Percentiles rank a stretch among this genome's conserved stretches.
These are phyloP conservation scores for Neofusicoccum kwambonambiense DNA, from an alignment of 2,329 filamentous ascomycete genomes.

Conservation along the genomic window DNA sequence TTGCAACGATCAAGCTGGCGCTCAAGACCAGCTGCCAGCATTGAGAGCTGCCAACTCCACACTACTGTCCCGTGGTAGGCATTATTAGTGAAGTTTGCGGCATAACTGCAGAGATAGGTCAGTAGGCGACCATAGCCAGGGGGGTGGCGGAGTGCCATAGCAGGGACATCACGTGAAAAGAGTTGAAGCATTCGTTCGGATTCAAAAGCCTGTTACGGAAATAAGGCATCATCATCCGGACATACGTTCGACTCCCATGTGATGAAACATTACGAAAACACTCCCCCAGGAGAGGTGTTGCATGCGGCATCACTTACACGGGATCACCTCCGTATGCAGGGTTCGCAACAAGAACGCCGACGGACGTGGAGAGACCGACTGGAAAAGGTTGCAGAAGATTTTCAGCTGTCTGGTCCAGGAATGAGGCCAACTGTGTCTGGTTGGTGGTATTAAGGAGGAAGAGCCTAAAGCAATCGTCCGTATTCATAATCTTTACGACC, in stretches of 20 bases:
- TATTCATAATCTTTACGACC: slow-evolving; percentile 60
- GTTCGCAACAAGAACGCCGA: slow-evolving; percentile 61
- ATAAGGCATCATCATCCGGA: too few species aligned
- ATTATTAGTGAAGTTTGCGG: slow-evolving; percentile 54
- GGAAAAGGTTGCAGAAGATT: slow-evolving; percentile 60
- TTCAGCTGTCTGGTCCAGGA: slow-evolving; percentile 58
- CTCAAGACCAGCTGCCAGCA: slow-evolving; percentile 63
- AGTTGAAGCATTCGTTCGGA: not conserved
- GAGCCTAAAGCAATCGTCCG: slow-evolving; percentile 63
- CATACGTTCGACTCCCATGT: too few species aligned
- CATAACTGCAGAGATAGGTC: slow-evolving; percentile 27
- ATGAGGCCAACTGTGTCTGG: slow-evolving; percentile 55
- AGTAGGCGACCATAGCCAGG: not conserved
- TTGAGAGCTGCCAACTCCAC: slow-evolving; percentile 64
- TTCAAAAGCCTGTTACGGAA: too few species aligned
- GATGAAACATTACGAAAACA: too few species aligned
- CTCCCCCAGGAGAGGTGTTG: too few species aligned
- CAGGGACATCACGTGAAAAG: slow-evolving; percentile 16
- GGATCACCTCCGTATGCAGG: slow-evolving; percentile 55
- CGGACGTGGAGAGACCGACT: slow-evolving; percentile 55
- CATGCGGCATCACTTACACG: slow-evolving; percentile 21
- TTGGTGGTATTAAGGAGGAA: slow-evolving; percentile 63
- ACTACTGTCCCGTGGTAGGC: slow-evolving; percentile 65
- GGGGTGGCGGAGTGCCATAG: not conserved
- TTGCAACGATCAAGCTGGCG: slow-evolving; percentile 56